Conservation (phyloP, 108 stramenopile species). For the Nitzschia sp. region DNA sequence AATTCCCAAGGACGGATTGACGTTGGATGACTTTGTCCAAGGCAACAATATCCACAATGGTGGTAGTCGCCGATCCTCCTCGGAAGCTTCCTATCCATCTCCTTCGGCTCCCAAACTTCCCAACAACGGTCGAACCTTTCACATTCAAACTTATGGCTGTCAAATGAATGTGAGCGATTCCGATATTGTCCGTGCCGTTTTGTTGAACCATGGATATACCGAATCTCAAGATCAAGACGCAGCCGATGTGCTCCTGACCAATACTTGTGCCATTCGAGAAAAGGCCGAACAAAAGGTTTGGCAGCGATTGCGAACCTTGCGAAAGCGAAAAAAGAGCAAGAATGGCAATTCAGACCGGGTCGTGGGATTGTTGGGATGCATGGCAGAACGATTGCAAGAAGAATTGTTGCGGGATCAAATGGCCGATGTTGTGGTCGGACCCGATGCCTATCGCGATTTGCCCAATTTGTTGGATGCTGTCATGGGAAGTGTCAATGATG, state of each 20-base stretch:
- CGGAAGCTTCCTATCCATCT: constrained; percentile 2
- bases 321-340: constrained; percentile 20
- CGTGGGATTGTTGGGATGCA: constrained; percentile 98
- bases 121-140: constrained; percentile 53
- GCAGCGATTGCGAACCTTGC: constrained; percentile 75
- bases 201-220: constrained; percentile 45
- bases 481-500: constrained; percentile 2
- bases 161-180: constrained; percentile 98
- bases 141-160: constrained; percentile 98
- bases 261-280: constrained; percentile 99
- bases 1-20: constrained; percentile 43
- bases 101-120: background rate
- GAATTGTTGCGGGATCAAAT: constrained; percentile 83
- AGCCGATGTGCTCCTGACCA: constrained; percentile 88
- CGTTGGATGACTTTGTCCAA: constrained; percentile 34
- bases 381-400: constrained; percentile 97
- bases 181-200: constrained; percentile 89
- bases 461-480: constrained; percentile 78
- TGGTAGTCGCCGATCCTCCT: background rate
- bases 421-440: constrained; percentile 95
- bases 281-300: constrained; percentile 97
- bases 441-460: constrained; percentile 98
- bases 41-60: background rate
- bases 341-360: constrained; percentile 44
- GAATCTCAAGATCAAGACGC: constrained; percentile 36